These are phyloP conservation scores for Kingdonia uniflora DNA, from an alignment of 164 flowering plant species.

Conservation along the genomic window DNA sequence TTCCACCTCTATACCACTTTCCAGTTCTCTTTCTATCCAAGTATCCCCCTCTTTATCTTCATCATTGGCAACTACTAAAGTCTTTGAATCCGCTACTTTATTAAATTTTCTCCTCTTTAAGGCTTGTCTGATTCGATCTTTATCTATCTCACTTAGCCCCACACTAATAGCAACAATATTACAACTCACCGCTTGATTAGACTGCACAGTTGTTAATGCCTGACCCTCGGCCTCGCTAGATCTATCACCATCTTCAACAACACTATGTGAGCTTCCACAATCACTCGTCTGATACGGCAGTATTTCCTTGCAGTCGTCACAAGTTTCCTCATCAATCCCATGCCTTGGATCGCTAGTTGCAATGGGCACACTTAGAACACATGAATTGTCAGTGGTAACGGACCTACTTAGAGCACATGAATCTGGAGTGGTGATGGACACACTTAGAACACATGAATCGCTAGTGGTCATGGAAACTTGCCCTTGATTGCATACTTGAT, in stretches of 20 bases:
- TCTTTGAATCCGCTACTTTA: conserved; percentile 9
- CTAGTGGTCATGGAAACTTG: no score
- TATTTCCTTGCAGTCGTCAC: conserved; percentile 1
- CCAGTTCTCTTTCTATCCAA: conserved; percentile 45
- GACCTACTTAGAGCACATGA: no score
- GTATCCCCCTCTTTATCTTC: conserved; percentile 21
- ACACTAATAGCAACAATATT: conserved; percentile 15
- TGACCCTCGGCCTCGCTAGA: conserved; percentile 14
- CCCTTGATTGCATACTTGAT: conserved; percentile 1
- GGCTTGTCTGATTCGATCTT: conserved; percentile 24
- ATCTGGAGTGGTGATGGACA: no score
- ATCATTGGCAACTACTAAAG: neutral
- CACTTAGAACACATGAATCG: no score
- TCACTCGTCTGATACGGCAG: conserved; percentile 23
- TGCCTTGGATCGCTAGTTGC: conserved; percentile 5
- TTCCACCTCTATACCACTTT: conserved; percentile 29
- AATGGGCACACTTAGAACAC: neutral
- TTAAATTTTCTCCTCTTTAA: conserved; percentile 24
- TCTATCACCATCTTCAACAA: conserved; percentile 29
- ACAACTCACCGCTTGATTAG: conserved; percentile 7
- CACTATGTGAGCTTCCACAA: conserved; percentile 26
- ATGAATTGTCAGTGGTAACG: neutral
- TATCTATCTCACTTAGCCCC: conserved; percentile 17
- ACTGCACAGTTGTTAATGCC: conserved; percentile 3
- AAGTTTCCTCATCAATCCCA: conserved; percentile 2